Conservation (phyloP, 768 basidiomycete species). For the Lactarius deliciosus region DNA sequence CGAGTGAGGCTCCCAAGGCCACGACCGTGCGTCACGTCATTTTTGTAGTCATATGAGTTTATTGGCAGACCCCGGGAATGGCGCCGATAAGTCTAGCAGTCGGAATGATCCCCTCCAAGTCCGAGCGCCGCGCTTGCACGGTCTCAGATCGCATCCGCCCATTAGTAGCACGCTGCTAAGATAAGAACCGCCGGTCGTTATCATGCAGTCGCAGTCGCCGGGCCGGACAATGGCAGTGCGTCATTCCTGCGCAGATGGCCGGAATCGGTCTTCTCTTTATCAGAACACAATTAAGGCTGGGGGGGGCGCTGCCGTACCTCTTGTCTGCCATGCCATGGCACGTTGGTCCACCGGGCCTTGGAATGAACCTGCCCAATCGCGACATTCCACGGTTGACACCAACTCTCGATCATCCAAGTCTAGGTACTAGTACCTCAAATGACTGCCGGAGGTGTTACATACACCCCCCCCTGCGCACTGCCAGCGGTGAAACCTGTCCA, state of each 20-base stretch:
- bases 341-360: background rate
- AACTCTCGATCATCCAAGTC: background rate
- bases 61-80: conserved; percentile 11
- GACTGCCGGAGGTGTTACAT: background rate
- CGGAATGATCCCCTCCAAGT: conserved; percentile 1
- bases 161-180: background rate
- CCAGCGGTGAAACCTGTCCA: background rate
- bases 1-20: conserved; percentile 1
- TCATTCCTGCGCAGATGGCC: background rate
- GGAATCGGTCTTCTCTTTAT: conserved; percentile 6
- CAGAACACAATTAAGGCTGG: background rate
- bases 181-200: background rate
- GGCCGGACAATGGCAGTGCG: background rate
- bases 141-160: conserved; percentile 8
- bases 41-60: background rate
- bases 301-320: background rate
- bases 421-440: background rate
- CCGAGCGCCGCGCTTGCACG: conserved; percentile 4
- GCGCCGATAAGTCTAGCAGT: conserved; percentile 16
- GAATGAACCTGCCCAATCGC: background rate
- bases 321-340: background rate
- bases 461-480: background rate
- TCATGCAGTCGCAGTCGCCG: background rate
- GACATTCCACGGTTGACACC: background rate
- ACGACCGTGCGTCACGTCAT: conserved; percentile 14